Evolutionary conservation across 805 yeast species (phyloP), one percentile per base, ranked within the genome.

Genomic region (Starmerella bombi): DNA sequence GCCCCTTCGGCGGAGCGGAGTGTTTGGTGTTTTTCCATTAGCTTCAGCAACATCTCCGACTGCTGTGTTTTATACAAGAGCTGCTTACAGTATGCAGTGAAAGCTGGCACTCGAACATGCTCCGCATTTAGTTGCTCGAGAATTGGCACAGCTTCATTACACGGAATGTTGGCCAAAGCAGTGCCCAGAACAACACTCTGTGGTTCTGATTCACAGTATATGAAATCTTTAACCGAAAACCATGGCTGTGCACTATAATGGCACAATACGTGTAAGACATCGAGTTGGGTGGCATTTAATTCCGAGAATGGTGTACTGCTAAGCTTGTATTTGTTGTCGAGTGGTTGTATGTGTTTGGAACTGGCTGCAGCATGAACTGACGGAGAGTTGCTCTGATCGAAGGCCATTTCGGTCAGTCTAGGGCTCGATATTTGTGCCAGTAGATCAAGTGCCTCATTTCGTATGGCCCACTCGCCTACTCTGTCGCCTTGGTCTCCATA

Each of bases 281-380:
- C 27, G 17, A 36, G 37, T 17, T 33, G 40, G 18, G 12, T 19
- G 7, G 21, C 17, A 28, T 18, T 34, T 14, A 45, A 34, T 16
- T 21, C 38, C 4, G 32, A 22, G 25, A 41, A 41, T 4, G n/a
- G 6, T 3, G 43, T 36, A 14, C 25, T 10, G 22, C 30, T 5
- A 23, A 42, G 34, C 15, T 23, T n/a, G 38, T 45, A 45, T 21
- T 9, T 29, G 9, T 16, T 30, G 18, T 18, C 34, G 4, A 45
- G 29, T 10, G 22, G 8, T 29, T 9, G 5, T 33, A 34, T 21
- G 5, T 10, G 2, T 5, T 10, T 9, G 32, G 34, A 15, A 33
- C 41, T 38, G 14, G 44, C 46, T 2, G 49, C 48, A 20, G 41
- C 39, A 16, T 42, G 43, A 18, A 45, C 40, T 10, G 7, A 10